phyloP scores from a whole-genome alignment of 2,329 filamentous ascomycete species.

The Sphaerulina musiva region DNA sequence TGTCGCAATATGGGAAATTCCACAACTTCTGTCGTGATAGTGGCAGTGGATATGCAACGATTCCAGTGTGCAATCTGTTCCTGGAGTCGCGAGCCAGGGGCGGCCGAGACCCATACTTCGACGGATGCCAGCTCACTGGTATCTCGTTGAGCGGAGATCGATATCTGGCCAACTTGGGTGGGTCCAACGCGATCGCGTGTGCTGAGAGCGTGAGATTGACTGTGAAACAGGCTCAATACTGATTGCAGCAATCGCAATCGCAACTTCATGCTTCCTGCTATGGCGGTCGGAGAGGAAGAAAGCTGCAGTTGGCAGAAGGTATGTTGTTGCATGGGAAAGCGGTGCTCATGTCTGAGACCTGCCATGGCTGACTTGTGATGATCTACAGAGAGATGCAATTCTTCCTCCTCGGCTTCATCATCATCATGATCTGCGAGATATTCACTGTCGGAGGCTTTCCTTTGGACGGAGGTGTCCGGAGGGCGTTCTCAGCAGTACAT shows the following conservation, averaged over 20 bases:
- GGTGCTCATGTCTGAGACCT: neutral
- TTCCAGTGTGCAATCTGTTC: conserved; percentile 57
- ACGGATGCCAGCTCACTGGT: conserved; percentile 68
- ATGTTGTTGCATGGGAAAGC: conserved; percentile 33
- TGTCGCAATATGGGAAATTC: conserved; percentile 34
- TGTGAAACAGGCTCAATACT: conserved; percentile 71
- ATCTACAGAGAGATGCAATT: conserved; percentile 78
- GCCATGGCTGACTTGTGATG: conserved; percentile 33
- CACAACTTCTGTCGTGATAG: conserved; percentile 47
- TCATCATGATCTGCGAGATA: conserved; percentile 91
- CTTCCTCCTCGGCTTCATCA: conserved; percentile 77
- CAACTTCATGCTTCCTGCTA: conserved; percentile 60
- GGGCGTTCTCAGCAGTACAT: conserved; percentile 82
- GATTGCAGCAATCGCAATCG: conserved; percentile 69
- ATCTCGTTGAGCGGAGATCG: conserved; percentile 61
- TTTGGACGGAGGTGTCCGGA: conserved; percentile 60
- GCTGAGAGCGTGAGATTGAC: conserved; percentile 7
- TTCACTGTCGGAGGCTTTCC: conserved; percentile 91
- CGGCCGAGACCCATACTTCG: conserved; percentile 40
- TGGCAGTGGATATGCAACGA: conserved; percentile 35
- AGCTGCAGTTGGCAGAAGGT: conserved; percentile 91
- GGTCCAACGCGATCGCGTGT: conserved; percentile 29
- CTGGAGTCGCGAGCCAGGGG: conserved; percentile 52
- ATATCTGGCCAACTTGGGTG: conserved; percentile 76
- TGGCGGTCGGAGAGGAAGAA: conserved; percentile 80